Evolutionary conservation across 805 yeast species (phyloP).

Genomic region (Metschnikowia kofuensis): DNA sequence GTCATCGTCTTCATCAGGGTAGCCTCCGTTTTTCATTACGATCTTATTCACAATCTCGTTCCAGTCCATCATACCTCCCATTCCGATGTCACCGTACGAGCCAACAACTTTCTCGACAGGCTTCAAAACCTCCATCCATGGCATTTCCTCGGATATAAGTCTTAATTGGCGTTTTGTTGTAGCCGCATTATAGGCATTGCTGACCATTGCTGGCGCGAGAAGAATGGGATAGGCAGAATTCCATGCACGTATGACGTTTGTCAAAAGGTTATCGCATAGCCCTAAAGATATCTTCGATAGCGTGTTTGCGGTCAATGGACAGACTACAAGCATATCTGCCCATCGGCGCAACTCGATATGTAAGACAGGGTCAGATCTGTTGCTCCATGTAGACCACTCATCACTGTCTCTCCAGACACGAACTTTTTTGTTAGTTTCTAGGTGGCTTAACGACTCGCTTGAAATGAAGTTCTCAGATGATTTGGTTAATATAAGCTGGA

Average conservation of each 20-base stretch:
- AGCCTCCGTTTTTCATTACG: constrained; percentile 63
- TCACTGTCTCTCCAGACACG: constrained; percentile 57
- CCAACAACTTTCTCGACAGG: constrained; percentile 95
- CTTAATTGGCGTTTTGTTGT: constrained; percentile 81
- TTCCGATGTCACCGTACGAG: constrained; percentile 95
- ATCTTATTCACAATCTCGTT: constrained; percentile 87
- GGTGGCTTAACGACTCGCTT: constrained; percentile 39
- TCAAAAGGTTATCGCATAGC: constrained; percentile 85
- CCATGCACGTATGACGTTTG: constrained; percentile 94
- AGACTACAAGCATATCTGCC: constrained; percentile 92
- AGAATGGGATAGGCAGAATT: constrained; percentile 85
- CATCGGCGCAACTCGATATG: constrained; percentile 94
- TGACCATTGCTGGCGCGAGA: constrained; percentile 94
- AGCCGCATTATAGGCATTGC: constrained; percentile 85
- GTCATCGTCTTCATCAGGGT: constrained; percentile 49
- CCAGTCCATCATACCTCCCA: constrained; percentile 99
- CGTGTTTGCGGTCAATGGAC: constrained; percentile 95
- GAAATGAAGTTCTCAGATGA: constrained; percentile 52
- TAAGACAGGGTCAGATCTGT: constrained; percentile 83
- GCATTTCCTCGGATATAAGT: constrained; percentile 82
- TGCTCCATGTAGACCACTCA: constrained; percentile 73
- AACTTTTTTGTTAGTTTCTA: constrained; percentile 41
- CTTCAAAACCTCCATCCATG: constrained; percentile 88
- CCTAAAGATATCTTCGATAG: constrained; percentile 87
- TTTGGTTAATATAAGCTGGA: constrained; percentile 53